A percentile compares a stretch with the other conserved stretches of the same genome.
Conservation (phyloP, 306 rosid species). For the Adenanthera pavonina region DNA sequence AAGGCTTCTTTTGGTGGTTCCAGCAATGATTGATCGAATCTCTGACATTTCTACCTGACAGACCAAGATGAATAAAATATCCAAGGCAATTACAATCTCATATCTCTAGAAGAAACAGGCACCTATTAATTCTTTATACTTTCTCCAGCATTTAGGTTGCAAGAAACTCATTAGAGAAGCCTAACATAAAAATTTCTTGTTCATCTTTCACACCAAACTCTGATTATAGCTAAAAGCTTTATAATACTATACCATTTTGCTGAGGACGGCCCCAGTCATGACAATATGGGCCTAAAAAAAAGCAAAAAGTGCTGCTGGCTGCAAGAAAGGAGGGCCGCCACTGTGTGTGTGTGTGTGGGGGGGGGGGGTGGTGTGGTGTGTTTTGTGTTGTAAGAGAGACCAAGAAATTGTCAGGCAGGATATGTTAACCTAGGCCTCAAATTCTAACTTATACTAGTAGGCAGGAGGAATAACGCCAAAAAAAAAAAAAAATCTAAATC, state of each 20-base stretch:
- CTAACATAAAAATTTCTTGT: background rate
- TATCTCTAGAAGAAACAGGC: conserved; percentile 28
- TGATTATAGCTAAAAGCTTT: background rate
- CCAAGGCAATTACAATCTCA: background rate
- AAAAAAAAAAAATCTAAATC: background rate
- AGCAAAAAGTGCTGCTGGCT: background rate
- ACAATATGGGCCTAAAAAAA: background rate
- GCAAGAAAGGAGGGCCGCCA: background rate
- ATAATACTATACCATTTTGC: background rate
- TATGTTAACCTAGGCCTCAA: background rate
- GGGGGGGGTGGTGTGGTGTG: no score
- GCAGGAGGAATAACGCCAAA: background rate
- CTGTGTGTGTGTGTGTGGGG: no score
- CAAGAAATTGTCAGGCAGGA: background rate
- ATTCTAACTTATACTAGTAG: background rate
- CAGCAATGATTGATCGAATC: conserved; percentile 74
- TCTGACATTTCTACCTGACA: conserved; percentile 96
- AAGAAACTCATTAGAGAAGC: background rate
- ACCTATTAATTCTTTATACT: background rate
- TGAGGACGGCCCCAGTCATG: background rate
- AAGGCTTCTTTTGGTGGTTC: conserved; percentile 79
- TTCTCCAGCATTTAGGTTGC: background rate
- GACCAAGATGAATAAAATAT: conserved; percentile 36
- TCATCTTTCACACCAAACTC: background rate
- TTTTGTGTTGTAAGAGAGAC: no score